Conservation (phyloP, 805 yeast species). For the Saturnispora sekii region DNA sequence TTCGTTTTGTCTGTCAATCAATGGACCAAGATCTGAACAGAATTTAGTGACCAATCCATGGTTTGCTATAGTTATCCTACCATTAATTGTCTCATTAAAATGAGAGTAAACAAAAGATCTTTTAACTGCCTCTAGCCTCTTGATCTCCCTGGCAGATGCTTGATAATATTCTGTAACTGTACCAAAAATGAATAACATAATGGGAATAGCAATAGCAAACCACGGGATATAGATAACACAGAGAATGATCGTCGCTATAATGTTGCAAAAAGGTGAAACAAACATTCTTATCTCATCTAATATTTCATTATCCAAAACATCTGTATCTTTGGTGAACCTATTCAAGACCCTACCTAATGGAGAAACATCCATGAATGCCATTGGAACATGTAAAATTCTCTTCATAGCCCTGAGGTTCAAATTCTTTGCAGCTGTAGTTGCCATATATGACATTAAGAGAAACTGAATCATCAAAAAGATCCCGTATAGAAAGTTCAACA, state of each 20-base stretch:
- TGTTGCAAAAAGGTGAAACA: slow-evolving; percentile 35
- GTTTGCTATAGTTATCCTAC: slow-evolving; percentile 43
- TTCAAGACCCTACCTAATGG: slow-evolving; percentile 82
- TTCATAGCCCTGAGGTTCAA: slow-evolving; percentile 55
- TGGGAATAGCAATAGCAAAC: slow-evolving; percentile 56
- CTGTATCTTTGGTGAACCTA: slow-evolving; percentile 81
- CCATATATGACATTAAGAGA: slow-evolving; percentile 31
- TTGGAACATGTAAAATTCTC: slow-evolving; percentile 63
- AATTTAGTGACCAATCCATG: slow-evolving; percentile 28
- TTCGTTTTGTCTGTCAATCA: slow-evolving; percentile 49
- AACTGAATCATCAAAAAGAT: slow-evolving; percentile 29
- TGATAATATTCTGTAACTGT: slow-evolving; percentile 44
- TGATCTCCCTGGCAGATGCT: slow-evolving; percentile 64
- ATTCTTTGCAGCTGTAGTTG: slow-evolving; percentile 40
- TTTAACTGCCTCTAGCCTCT: slow-evolving; percentile 63
- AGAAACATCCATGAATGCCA: slow-evolving; percentile 73
- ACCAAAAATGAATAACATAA: slow-evolving; percentile 38
- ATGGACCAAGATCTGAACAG: slow-evolving; percentile 38
- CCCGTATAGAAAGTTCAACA: slow-evolving; percentile 27
- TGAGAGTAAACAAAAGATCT: slow-evolving; percentile 63
- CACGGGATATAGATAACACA: slow-evolving; percentile 44
- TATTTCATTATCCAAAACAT: slow-evolving; percentile 69
- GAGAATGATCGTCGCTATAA: slow-evolving; percentile 25
- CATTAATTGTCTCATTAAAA: slow-evolving; percentile 61
- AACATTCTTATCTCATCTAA: slow-evolving; percentile 61